A percentile compares a stretch with the other conserved stretches of the same genome.
Evolutionary conservation across 192 early-diverging fungal genomes (phyloP).

Genomic region (Entomortierella beljakovae): DNA sequence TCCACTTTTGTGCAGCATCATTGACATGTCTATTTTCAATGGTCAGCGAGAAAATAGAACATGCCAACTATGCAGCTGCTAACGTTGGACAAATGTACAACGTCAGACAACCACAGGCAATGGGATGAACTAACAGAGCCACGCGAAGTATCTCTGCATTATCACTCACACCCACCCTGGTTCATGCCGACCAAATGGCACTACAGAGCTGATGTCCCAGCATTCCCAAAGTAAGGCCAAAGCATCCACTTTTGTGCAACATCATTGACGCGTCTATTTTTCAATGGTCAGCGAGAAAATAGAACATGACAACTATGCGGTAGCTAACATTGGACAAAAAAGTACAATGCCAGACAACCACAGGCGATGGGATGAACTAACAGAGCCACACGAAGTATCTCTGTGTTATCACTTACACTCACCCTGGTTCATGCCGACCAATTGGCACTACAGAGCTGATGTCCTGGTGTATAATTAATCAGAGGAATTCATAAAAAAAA

Average conservation of each 20-base stretch:
- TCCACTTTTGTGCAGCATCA: conserved; percentile 24
- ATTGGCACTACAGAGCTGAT: conserved; percentile 14
- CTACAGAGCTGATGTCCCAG: neutral
- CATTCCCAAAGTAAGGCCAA: conserved; percentile 5
- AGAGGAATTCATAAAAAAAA: neutral
- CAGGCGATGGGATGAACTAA: conserved; percentile 20
- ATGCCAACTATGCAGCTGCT: neutral
- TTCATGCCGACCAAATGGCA: neutral
- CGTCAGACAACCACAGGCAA: conserved; percentile 4
- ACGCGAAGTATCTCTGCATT: conserved; percentile 11
- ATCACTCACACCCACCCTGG: neutral
- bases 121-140: conserved; percentile 12
- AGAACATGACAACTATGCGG: conserved; percentile 3
- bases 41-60: conserved; percentile 12
- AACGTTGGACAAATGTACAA: neutral
- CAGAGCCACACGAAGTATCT: conserved; percentile 4
- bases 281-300: conserved; percentile 15
- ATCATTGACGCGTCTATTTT: conserved; percentile 12
- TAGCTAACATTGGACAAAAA: neutral
- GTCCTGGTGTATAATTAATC: conserved; percentile 5
- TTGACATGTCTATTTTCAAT: conserved; percentile 14
- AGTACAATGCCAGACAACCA: neutral
- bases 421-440: neutral
- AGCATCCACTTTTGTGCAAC: conserved; percentile 20
- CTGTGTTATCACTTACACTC: conserved; percentile 7